Conservation (phyloP, 495 filamentous ascomycete genomes). For the Aspergillus funiculosus region DNA sequence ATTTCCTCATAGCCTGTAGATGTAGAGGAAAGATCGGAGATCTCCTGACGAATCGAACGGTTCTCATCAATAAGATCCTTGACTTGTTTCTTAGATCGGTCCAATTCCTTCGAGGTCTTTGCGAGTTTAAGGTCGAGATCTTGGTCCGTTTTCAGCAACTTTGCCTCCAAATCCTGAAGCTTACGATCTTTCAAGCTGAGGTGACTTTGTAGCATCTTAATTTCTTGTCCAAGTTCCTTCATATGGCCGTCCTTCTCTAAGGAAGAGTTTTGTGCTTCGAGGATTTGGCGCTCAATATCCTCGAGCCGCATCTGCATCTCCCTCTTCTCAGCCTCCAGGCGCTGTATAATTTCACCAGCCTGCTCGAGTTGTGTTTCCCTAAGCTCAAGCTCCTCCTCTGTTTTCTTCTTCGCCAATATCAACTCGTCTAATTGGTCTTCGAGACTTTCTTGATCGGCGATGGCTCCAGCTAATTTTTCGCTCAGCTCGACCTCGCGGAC, state of each 20-base stretch:
- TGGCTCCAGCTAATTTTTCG: constrained; percentile 87
- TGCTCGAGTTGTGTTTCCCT: constrained; percentile 82
- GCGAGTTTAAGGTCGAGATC: constrained; percentile 84
- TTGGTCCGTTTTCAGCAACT: constrained; percentile 77
- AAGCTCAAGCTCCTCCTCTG: constrained; percentile 76
- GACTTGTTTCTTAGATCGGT: constrained; percentile 61
- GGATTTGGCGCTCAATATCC: constrained; percentile 61
- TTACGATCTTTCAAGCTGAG: constrained; percentile 86
- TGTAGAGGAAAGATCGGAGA: constrained; percentile 80
- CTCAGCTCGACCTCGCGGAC: constrained; percentile 78
- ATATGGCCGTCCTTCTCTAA: constrained; percentile 66
- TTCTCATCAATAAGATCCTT: constrained; percentile 78
- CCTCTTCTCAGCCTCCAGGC: constrained; percentile 78
- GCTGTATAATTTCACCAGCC: constrained; percentile 77
- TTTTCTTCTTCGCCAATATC: constrained; percentile 81
- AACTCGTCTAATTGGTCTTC: constrained; percentile 90
- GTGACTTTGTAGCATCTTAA: constrained; percentile 90
- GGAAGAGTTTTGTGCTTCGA: constrained; percentile 59
- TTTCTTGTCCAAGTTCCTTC: constrained; percentile 67
- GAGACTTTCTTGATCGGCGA: constrained; percentile 89
- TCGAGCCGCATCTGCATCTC: constrained; percentile 60
- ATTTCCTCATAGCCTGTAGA: constrained; percentile 94
- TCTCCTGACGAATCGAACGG: constrained; percentile 73
- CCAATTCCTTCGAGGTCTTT: constrained; percentile 74
- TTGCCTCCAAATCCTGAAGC: constrained; percentile 77